Conservation (phyloP, 257 asterid species). For the Scutellaria baicalensis region DNA sequence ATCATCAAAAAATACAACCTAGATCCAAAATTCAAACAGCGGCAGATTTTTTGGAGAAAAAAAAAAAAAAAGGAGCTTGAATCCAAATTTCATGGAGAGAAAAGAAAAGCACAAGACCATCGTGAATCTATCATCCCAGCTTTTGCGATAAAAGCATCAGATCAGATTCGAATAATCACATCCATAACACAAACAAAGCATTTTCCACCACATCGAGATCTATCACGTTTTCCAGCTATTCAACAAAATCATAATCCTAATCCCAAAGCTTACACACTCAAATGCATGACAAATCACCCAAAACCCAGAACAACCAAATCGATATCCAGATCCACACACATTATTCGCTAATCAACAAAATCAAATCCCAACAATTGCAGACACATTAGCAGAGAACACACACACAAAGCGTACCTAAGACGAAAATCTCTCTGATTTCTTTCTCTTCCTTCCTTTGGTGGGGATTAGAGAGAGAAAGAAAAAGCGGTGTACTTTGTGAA, state of each 20-base stretch:
- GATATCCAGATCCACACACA: slow-evolving; percentile 20
- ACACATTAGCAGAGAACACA: background rate
- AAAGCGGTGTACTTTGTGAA: background rate
- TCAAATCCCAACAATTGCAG: background rate
- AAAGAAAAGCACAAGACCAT: background rate
- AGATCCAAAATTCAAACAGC: slow-evolving; percentile 10
- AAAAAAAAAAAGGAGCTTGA: background rate
- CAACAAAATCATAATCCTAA: background rate
- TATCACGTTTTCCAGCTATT: background rate
- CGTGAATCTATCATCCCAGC: background rate
- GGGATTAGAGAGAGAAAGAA: background rate
- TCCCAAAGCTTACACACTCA: background rate
- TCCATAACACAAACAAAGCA: background rate
- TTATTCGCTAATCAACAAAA: background rate
- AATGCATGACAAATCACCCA: slow-evolving; percentile 4
- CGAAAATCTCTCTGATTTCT: background rate
- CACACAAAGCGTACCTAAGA: slow-evolving; percentile 12
- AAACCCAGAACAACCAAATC: background rate
- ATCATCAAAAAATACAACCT: background rate
- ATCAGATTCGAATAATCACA: background rate
- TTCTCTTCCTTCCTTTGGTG: background rate
- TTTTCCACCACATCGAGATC: background rate
- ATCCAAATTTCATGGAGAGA: slow-evolving; percentile 1
- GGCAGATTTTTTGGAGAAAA: too few species aligned
- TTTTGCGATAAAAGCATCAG: slow-evolving; percentile 1